These are phyloP conservation scores for Trichosporon inkin DNA, from an alignment of 1,284 basidiomycete genomes.

Conservation along the genomic window DNA sequence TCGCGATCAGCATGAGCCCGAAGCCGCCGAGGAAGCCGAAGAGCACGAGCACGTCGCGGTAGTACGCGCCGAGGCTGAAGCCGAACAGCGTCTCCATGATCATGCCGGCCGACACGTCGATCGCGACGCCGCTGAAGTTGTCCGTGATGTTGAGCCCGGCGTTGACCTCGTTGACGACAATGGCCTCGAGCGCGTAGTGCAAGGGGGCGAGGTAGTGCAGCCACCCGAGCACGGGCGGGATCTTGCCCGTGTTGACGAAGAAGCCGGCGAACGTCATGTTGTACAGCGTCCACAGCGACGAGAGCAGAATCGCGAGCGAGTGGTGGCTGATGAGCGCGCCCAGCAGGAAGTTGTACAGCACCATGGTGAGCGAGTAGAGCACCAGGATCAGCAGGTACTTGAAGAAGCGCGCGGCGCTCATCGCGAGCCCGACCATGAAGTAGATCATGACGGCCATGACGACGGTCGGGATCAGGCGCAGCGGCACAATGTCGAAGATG, in stretches of 20 bases:
- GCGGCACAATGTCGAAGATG: constrained; percentile 91
- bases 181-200: constrained; percentile 67
- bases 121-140: constrained; percentile 70
- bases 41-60: constrained; percentile 67
- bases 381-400: constrained; percentile 75
- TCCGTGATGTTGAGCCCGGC: constrained; percentile 76
- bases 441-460: constrained; percentile 93
- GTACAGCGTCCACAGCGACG: constrained; percentile 68
- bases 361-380: constrained; percentile 72
- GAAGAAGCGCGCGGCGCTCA: constrained; percentile 66
- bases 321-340: constrained; percentile 73
- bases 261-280: constrained; percentile 69
- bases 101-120: constrained; percentile 68
- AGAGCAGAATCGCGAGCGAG: constrained; percentile 80
- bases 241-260: constrained; percentile 70
- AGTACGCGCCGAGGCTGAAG: constrained; percentile 66
- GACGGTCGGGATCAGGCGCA: constrained; percentile 90
- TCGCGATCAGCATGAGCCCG: constrained; percentile 60
- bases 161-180: constrained; percentile 81
- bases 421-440: constrained; percentile 82
- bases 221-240: constrained; percentile 80
- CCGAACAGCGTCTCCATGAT: constrained; percentile 81
- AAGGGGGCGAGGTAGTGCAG: constrained; percentile 61
- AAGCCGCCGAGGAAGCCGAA: constrained; percentile 80
- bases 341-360: constrained; percentile 86